Percentiles rank a stretch among this genome's conserved stretches.
These are phyloP conservation scores for Ormosia emarginata DNA, from an alignment of 306 rosid genomes.

Conservation along the genomic window DNA sequence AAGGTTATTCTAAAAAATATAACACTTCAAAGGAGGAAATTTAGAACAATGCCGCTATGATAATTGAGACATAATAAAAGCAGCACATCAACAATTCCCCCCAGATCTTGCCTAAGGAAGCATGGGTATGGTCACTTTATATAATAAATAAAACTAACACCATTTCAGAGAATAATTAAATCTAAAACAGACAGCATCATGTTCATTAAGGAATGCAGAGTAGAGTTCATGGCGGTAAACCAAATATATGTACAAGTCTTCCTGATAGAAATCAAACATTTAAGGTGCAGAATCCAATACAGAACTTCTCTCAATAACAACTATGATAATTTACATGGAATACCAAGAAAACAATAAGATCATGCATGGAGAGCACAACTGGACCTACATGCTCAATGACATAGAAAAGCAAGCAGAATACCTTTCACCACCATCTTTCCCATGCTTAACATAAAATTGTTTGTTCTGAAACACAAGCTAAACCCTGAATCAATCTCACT, in stretches of 20 bases:
- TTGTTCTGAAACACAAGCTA: slow-evolving; percentile 67
- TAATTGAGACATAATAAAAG: neutral
- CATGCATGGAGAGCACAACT: slow-evolving; percentile 11
- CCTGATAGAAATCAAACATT: slow-evolving; percentile 22
- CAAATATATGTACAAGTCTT: slow-evolving; percentile 43
- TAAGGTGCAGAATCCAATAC: slow-evolving; percentile 7
- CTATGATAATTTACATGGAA: slow-evolving; percentile 35
- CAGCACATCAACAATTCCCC: neutral
- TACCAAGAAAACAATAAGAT: slow-evolving; percentile 14
- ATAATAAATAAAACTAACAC: neutral
- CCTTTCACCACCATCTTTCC: slow-evolving; percentile 8
- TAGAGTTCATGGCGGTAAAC: slow-evolving; percentile 24
- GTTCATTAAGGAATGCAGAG: slow-evolving; percentile 9
- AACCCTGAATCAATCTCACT: slow-evolving; percentile 66
- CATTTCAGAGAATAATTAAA: neutral
- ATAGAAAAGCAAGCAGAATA: slow-evolving; percentile 8
- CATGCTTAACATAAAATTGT: slow-evolving; percentile 8
- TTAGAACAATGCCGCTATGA: neutral
- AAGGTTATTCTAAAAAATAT: neutral
- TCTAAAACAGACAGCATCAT: neutral
- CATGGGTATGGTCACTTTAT: neutral
- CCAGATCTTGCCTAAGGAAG: neutral
- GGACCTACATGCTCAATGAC: slow-evolving; percentile 23
- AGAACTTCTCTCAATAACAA: slow-evolving; percentile 27
- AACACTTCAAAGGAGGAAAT: neutral